Percentiles rank a stretch among this genome's conserved stretches.
phyloP scores from a whole-genome alignment of 2,329 filamentous ascomycete species.

The Tolypocladium sp. region DNA sequence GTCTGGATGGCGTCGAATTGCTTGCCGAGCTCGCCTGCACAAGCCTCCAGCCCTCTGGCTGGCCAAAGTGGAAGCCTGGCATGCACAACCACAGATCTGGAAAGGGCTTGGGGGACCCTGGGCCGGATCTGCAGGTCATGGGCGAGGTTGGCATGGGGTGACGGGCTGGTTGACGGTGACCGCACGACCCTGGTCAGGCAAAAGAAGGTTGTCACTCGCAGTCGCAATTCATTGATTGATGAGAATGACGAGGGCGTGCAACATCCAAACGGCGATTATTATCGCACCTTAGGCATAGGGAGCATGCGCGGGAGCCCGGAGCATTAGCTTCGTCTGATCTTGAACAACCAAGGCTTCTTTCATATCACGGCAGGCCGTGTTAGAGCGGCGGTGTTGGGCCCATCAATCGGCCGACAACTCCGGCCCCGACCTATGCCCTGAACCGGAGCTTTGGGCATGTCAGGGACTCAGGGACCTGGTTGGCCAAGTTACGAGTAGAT shows the following conservation, averaged over 20 bases:
- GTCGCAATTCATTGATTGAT: neutral
- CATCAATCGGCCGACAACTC: neutral
- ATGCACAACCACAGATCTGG: conserved; percentile 6
- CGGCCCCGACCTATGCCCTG: neutral
- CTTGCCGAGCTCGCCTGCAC: neutral
- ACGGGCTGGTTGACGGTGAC: neutral
- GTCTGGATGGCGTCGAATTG: neutral
- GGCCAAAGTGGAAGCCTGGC: neutral
- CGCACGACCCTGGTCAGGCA: neutral
- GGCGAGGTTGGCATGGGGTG: neutral
- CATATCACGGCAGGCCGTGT: neutral
- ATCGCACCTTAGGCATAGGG: neutral
- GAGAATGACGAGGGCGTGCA: neutral
- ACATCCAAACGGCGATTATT: neutral
- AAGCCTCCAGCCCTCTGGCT: neutral
- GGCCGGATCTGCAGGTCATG: conserved; percentile 1
- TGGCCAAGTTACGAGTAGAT: neutral
- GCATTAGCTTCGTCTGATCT: neutral
- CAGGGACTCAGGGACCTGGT: neutral
- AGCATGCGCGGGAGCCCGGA: neutral
- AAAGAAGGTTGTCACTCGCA: neutral
- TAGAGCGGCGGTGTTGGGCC: neutral
- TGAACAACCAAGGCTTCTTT: neutral
- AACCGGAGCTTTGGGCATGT: neutral
- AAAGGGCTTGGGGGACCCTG: conserved; percentile 1